Base-by-base conservation (phyloP, 805 yeast species). In the Nakazawaea populi region DNA sequence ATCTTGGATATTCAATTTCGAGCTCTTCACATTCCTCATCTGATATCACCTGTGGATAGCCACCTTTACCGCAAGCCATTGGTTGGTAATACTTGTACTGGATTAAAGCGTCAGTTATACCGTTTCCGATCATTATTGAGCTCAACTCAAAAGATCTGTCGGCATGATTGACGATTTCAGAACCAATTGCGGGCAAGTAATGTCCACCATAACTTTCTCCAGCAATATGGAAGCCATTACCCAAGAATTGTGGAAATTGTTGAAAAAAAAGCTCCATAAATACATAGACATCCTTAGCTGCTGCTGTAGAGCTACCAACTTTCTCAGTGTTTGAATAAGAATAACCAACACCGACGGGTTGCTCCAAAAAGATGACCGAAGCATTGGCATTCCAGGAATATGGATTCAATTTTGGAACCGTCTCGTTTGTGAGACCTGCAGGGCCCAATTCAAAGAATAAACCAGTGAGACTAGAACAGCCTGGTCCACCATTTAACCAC, bases 401-500 rank as follows among this genome's bases (percentile, higher is more conserved):
- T 27, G 90, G 90, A 71, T 89, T 89, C 68, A 70, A 69, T 41
- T 76, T 74, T 27, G 91, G 91, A 60, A 78, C 77, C 53, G 83
- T 64, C 30, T 85, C 79, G 41, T 78, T 66, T 52, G 74, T 77
- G 55, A 89, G 82, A 27, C 83, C 74, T 2, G 95, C 75, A 12
- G 96, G 92, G 31, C 96, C 96, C 59, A 89, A 75, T 65, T 89
- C 96, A 64, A 88, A 87, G 64, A 89, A 85, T 57, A 87, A 75
- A 0, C 96, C 96, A 11, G 95, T 87, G 69, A 88, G 69, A 9
- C 96, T 87, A 12, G 95, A 87, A 70, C 96, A 89, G 4, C 97
- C 97, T 42, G 97, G 96, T 14, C 97, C 97, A 59, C 97, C 97
- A 64, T 89, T 89, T 63, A 89, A 76, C 96, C 97, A 90, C 58